phyloP scores from a whole-genome alignment of 2,329 filamentous ascomycete species.

The Huntiella decipiens region DNA sequence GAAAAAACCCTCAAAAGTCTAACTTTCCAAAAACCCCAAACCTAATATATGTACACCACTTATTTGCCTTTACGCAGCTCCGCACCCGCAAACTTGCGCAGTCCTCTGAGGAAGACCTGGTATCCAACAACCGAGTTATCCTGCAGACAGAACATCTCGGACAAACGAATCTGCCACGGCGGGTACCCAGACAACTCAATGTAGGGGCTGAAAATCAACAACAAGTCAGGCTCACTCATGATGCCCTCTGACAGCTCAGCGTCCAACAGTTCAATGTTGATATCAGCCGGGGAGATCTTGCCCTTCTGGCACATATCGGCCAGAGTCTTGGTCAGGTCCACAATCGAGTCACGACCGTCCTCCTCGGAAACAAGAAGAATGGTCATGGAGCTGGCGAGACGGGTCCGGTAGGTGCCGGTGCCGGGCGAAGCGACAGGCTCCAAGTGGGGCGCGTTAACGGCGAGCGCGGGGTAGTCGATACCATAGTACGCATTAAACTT shows the following conservation, averaged over 20 bases:
- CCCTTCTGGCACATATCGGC: slow-evolving; percentile 85
- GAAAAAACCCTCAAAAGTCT: not conserved
- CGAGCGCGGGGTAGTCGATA: slow-evolving; percentile 49
- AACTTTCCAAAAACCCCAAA: not conserved
- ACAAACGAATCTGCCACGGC: slow-evolving; percentile 87
- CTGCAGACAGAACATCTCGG: slow-evolving; percentile 70
- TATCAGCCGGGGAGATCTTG: slow-evolving; percentile 65
- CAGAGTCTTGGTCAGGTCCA: slow-evolving; percentile 86
- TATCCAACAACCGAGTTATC: slow-evolving; percentile 78
- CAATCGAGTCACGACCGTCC: slow-evolving; percentile 81
- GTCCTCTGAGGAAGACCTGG: slow-evolving; percentile 71
- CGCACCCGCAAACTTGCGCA: slow-evolving; percentile 69
- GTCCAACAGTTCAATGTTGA: slow-evolving; percentile 71
- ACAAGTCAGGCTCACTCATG: slow-evolving; percentile 74
- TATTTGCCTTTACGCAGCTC: slow-evolving; percentile 70
- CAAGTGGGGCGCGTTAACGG: slow-evolving; percentile 28
- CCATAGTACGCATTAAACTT: slow-evolving; percentile 84
- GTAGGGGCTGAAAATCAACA: slow-evolving; percentile 70
- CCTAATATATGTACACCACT: slow-evolving; percentile 4
- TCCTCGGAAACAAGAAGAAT: slow-evolving; percentile 54
- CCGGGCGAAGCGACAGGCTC: slow-evolving; percentile 20
- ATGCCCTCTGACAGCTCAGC: slow-evolving; percentile 64
- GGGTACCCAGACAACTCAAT: slow-evolving; percentile 82
- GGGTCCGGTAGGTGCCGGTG: slow-evolving; percentile 14
- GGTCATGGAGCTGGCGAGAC: slow-evolving; percentile 10